Evolutionary conservation across 2,329 filamentous ascomycete species (phyloP).

Genomic region (Bipolaris victoriae): DNA sequence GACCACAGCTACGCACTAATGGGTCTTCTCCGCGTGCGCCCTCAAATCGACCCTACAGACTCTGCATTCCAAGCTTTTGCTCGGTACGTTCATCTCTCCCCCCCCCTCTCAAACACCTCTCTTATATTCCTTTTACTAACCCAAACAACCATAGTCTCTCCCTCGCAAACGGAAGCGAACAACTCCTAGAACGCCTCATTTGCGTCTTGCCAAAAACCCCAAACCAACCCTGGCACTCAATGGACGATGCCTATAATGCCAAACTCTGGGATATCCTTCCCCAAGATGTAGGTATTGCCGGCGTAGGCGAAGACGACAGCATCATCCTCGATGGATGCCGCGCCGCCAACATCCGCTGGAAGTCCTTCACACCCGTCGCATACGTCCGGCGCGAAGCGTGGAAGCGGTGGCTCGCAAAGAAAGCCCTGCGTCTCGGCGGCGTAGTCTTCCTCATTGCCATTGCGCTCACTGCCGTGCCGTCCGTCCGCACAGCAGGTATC

Average conservation of each 20-base stretch:
- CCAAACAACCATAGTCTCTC: conserved; percentile 45
- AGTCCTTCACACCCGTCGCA: conserved; percentile 47
- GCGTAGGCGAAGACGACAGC: conserved; percentile 51
- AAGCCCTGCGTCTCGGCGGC: conserved; percentile 26
- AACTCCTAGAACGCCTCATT: conserved; percentile 55
- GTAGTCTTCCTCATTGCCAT: conserved; percentile 26
- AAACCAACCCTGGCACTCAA: conserved; percentile 50
- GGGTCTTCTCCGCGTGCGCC: conserved; percentile 53
- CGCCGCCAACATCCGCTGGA: conserved; percentile 54
- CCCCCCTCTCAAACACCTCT: neutral
- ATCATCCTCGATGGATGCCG: conserved; percentile 53
- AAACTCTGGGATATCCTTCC: conserved; percentile 57
- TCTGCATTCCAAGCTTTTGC: conserved; percentile 57
- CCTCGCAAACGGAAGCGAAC: conserved; percentile 54
- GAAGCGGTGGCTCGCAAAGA: conserved; percentile 33
- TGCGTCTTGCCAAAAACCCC: conserved; percentile 49
- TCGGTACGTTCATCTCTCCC: conserved; percentile 21
- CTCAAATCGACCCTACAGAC: conserved; percentile 48
- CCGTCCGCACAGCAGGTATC: conserved; percentile 5
- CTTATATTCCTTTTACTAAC: neutral
- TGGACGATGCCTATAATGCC: conserved; percentile 50
- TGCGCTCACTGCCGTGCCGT: conserved; percentile 14
- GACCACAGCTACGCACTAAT: conserved; percentile 57
- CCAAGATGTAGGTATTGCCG: conserved; percentile 48
- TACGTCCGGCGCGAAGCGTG: conserved; percentile 33